Percentiles rank a stretch among this genome's conserved stretches.
Conservation (phyloP, 2,329 filamentous ascomycete species). For the Pseudogymnoascus sp. region DNA sequence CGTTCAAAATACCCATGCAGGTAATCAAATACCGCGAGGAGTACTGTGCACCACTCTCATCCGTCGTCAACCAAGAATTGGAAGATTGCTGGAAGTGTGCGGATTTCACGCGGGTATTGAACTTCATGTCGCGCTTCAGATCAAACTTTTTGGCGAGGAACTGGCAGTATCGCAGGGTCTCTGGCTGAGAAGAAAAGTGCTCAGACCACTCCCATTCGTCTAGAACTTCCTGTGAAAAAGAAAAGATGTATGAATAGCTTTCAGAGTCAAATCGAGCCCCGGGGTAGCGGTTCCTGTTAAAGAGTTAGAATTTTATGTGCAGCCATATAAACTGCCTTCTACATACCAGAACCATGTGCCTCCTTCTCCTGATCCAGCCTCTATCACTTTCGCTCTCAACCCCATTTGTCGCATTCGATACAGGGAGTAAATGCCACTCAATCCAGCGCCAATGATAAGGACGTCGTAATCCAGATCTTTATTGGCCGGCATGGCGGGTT, state of each 20-base stretch:
- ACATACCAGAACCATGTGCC: slow-evolving; percentile 38
- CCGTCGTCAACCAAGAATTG: slow-evolving; percentile 31
- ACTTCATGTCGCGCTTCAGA: slow-evolving; percentile 34
- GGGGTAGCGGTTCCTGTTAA: slow-evolving; percentile 31
- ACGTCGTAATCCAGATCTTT: slow-evolving; percentile 26
- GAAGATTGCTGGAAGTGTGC: slow-evolving; percentile 33
- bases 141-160: slow-evolving; percentile 36
- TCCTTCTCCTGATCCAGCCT: slow-evolving; percentile 33
- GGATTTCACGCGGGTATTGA: slow-evolving; percentile 31
- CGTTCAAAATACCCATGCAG: slow-evolving; percentile 8
- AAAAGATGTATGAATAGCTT: slow-evolving; percentile 34
- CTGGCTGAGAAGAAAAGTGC: slow-evolving; percentile 31
- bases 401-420: slow-evolving; percentile 35
- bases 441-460: slow-evolving; percentile 33
- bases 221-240: slow-evolving; percentile 31
- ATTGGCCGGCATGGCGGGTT: background rate
- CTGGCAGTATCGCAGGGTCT: slow-evolving; percentile 38
- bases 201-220: slow-evolving; percentile 37
- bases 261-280: slow-evolving; percentile 39
- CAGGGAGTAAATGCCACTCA: slow-evolving; percentile 35
- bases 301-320: background rate
- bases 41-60: slow-evolving; percentile 15
- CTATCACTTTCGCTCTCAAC: slow-evolving; percentile 30
- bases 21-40: slow-evolving; percentile 10
- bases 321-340: background rate